Evolutionary conservation across 2,329 filamentous ascomycete genomes (phyloP), one percentile per base, ranked within the genome.

Genomic region (Apiospora pterosperma): DNA sequence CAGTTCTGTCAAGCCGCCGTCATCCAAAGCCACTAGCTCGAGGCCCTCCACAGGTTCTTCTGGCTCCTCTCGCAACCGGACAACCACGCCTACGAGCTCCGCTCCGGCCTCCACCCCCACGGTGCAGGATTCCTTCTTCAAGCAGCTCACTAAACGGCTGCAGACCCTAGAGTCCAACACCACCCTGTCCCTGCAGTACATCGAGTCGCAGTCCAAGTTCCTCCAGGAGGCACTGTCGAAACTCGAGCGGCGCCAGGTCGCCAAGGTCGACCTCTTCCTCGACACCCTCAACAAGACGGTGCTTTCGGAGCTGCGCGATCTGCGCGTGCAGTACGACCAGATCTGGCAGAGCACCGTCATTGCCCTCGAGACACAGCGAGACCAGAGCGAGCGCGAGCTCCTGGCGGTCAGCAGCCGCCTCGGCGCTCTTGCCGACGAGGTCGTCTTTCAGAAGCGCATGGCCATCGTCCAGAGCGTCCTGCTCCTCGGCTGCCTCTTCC

Each of bases 91-190:
- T 60, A 69, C 78, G 31, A 70, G 78, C 31, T 79, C 81, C 10
- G 73, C 82, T 1, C 75, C 83, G 8, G 77, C 84, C 1, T 78
- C 90, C 1, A 86, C 88, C 0, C 94, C 95, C 2, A 93, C 94
- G 0, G 96, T 96, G 1, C 96, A 99, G 76, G 96, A 99, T 75
- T 96, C 92, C 1, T 98, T 99, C 78, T 99, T 97, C 85, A 98
- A 98, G 76, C 92, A 93, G 4, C 90, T 98, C 10, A 93, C 94
- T 68, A 98, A 98, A 77, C 92, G 96, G 1, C 84, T 99, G 5
- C 92, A 95, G 69, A 89, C 94, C 71, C 88, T 98, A 8, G 96
- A 99, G 77, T 88, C 92, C 19, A 99, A 98, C 75, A 93, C 94
- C 12, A 97, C 95, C 0, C 83, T 98, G 12, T 97, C 94, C 0